phyloP scores from a whole-genome alignment of 331 rosid species.

The Stylosanthes scabra region DNA sequence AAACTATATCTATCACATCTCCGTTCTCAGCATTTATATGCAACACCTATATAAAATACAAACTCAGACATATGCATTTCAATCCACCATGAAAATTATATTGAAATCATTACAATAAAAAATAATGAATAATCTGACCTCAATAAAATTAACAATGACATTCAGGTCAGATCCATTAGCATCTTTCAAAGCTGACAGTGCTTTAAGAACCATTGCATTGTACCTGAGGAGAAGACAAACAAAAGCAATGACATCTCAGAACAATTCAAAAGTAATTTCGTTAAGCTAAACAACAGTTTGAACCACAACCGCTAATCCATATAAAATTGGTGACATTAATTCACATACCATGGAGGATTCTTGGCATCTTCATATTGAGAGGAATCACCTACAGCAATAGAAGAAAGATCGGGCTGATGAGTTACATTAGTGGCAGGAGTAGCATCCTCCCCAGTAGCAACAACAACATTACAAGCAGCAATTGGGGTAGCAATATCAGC shows the following conservation, averaged over 20 bases:
- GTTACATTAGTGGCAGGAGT: constrained; percentile 33
- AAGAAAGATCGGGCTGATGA: constrained; percentile 26
- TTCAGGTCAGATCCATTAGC: constrained; percentile 55
- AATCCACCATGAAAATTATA: constrained; percentile 7
- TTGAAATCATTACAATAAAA: neutral
- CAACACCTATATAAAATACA: neutral
- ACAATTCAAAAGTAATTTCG: neutral
- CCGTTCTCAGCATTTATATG: neutral
- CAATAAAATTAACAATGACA: constrained; percentile 54
- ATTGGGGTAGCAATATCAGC: neutral
- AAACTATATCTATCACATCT: neutral
- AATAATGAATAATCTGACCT: constrained; percentile 45
- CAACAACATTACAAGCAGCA: constrained; percentile 2
- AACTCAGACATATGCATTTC: constrained; percentile 9
- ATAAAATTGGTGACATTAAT: neutral
- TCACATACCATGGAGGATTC: constrained; percentile 45
- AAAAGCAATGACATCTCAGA: neutral
- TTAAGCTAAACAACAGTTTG: too few relatives aligned
- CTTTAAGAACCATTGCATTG: constrained; percentile 58
- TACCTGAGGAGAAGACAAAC: constrained; percentile 46
- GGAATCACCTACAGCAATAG: constrained; percentile 24
- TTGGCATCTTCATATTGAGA: constrained; percentile 46
- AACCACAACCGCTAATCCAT: neutral
- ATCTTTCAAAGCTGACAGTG: constrained; percentile 53
- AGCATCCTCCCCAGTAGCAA: neutral